Base-by-base conservation (phyloP, 345 rosid species). In the Jatropha curcas region DNA sequence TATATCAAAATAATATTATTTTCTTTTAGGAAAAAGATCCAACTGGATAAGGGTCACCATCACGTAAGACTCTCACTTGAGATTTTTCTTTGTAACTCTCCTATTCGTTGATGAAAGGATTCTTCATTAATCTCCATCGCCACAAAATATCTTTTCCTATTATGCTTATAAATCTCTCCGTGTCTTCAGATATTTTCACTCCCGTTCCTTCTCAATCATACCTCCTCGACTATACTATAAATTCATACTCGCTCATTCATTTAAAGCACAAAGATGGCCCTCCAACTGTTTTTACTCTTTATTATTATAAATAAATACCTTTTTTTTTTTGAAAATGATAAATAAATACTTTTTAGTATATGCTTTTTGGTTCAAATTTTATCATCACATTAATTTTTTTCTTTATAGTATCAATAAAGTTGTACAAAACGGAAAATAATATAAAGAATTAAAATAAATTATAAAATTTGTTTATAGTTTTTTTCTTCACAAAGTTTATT, bases 181-280 rank as follows among this genome's bases (percentile, higher is more conserved):
- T 25, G 35, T 11, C 41, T 19, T 14, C 55, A 74, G 84, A 81
- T 77, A 81, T 81, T 81, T 77, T 77, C 50, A 46, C 16, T 4
- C 1, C 0, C 65, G 0, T 14, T 3, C 4, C 5, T 14, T 30
- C 9, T 4, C 17, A 4, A 19, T 30, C 28, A 63, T n/a, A 61
- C 73, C 69, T 4, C 0, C 78, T 43, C 33, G 62, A 68, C 11
- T 64, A 58, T 17, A 10, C 35, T 33, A 2, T 5, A 0, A 11
- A 19, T 0, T 5, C 0, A 0, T 59, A 67, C 77, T 67, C 77
- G 59, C 77, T 65, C 10, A 1, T 6, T 3, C 8, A 3, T 9
- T n/a, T n/a, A n/a, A n/a, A n/a, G n/a, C n/a, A n/a, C n/a, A n/a
- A n/a, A n/a, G n/a, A n/a, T n/a, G n/a, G n/a, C n/a, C n/a, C n/a